phyloP scores from a whole-genome alignment of 2,329 filamentous ascomycete species.

The Diaporthe sp. region DNA sequence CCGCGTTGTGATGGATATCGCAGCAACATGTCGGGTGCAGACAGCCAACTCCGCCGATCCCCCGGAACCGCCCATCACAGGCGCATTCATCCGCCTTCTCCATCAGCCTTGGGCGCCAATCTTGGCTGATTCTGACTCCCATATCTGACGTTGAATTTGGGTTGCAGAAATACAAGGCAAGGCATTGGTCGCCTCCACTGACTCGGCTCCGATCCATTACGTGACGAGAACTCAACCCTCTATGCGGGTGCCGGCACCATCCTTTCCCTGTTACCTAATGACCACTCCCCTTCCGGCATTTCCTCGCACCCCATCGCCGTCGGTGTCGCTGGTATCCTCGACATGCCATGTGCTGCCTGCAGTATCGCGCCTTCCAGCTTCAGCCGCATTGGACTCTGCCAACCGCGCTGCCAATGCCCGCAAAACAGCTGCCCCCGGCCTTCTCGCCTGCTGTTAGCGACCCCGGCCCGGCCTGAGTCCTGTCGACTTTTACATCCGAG shows the following conservation, averaged over 20 bases:
- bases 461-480: constrained; percentile 32
- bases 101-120: constrained; percentile 22
- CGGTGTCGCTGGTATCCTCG: constrained; percentile 36
- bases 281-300: constrained; percentile 47
- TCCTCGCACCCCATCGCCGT: constrained; percentile 35
- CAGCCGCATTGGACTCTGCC: constrained; percentile 39
- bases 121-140: constrained; percentile 23
- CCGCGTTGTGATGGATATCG: background rate
- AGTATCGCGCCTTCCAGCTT: constrained; percentile 37
- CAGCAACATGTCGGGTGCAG: background rate
- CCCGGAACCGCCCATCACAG: constrained; percentile 1
- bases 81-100: constrained; percentile 22
- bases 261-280: constrained; percentile 65
- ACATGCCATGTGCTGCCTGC: constrained; percentile 39
- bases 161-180: constrained; percentile 36
- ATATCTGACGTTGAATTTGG: constrained; percentile 36
- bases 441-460: constrained; percentile 35
- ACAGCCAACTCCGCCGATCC: background rate
- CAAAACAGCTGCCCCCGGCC: constrained; percentile 37
- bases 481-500: constrained; percentile 18
- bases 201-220: constrained; percentile 61
- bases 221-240: constrained; percentile 59
- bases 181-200: constrained; percentile 44
- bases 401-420: background rate
- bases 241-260: constrained; percentile 48